These are phyloP conservation scores for Hirsutella rhossiliensis DNA, from an alignment of 2,329 filamentous ascomycete species.

Conservation along the genomic window DNA sequence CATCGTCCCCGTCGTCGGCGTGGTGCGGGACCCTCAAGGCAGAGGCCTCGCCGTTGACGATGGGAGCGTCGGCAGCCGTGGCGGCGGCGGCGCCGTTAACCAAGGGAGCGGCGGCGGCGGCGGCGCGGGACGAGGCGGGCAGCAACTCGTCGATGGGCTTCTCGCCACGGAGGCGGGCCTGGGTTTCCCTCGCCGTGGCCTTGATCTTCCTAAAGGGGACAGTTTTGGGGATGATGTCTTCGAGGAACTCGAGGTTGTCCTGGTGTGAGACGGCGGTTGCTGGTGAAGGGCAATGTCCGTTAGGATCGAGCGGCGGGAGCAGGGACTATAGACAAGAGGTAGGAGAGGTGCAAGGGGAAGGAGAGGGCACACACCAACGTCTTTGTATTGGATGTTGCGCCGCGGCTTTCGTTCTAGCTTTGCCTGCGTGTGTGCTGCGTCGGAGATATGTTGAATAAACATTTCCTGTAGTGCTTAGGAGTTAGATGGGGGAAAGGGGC, in stretches of 20 bases:
- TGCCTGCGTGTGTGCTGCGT: constrained; percentile 75
- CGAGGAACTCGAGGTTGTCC: constrained; percentile 90
- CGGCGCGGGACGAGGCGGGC: constrained; percentile 5
- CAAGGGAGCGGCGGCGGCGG: constrained; percentile 10
- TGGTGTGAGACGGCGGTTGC: constrained; percentile 76
- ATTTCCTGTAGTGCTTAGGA: constrained; percentile 52
- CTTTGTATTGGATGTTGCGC: constrained; percentile 90
- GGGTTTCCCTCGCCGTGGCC: constrained; percentile 40
- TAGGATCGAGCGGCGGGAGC: not conserved
- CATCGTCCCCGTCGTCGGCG: constrained; percentile 18
- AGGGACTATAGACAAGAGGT: too few relatives aligned
- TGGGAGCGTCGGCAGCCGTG: constrained; percentile 6
- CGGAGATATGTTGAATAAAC: constrained; percentile 86
- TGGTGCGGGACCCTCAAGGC: constrained; percentile 10
- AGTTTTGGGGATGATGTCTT: constrained; percentile 82
- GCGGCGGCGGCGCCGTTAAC: constrained; percentile 16
- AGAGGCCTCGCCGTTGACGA: constrained; percentile 15
- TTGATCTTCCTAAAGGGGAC: constrained; percentile 71
- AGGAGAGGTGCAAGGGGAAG: not conserved
- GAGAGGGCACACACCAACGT: constrained; percentile 51
- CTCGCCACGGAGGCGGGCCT: constrained; percentile 30
- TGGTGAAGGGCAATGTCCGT: constrained; percentile 18
- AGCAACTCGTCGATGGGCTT: constrained; percentile 19
- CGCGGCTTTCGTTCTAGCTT: constrained; percentile 86
- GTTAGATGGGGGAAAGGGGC: not conserved